Evolutionary conservation across 169 alveolate genomes (phyloP).

Genomic region (Cyclospora cayetanensis): DNA sequence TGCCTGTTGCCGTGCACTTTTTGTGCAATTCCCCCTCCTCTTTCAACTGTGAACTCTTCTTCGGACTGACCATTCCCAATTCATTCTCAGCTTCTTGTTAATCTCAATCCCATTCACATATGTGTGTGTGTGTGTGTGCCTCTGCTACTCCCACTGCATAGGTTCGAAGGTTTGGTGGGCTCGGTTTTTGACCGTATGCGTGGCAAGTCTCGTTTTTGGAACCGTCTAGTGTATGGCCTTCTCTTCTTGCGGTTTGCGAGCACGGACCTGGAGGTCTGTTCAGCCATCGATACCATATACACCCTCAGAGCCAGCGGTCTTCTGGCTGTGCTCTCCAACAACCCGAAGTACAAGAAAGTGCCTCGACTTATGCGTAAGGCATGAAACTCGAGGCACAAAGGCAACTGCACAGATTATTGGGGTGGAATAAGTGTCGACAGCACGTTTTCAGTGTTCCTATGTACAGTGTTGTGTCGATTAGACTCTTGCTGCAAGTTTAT

Average conservation of each 20-base stretch:
- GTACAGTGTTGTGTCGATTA: no score
- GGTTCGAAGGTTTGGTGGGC: slow-evolving; percentile 33
- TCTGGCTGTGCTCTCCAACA: not conserved
- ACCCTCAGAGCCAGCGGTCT: not conserved
- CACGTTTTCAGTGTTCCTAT: no score
- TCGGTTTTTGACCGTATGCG: slow-evolving; percentile 16
- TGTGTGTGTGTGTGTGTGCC: no score
- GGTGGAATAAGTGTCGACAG: no score
- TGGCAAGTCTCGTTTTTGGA: slow-evolving; percentile 35
- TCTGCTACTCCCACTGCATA: not conserved
- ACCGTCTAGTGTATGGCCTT: slow-evolving; percentile 32
- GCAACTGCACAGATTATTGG: no score
- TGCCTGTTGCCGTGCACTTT: no score
- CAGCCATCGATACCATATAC: not conserved
- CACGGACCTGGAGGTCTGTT: not conserved
- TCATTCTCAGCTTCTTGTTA: not conserved
- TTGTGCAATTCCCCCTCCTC: no score
- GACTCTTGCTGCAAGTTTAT: no score
- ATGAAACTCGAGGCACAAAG: no score
- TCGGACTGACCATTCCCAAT: not conserved
- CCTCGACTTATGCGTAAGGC: not conserved
- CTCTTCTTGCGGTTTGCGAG: not conserved
- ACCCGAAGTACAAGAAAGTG: not conserved
- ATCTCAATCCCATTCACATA: not conserved
- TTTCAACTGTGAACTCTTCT: no score